These are phyloP conservation scores for Pleurostoma richardsiae DNA, from an alignment of 2,329 filamentous ascomycete genomes.

Conservation along the genomic window DNA sequence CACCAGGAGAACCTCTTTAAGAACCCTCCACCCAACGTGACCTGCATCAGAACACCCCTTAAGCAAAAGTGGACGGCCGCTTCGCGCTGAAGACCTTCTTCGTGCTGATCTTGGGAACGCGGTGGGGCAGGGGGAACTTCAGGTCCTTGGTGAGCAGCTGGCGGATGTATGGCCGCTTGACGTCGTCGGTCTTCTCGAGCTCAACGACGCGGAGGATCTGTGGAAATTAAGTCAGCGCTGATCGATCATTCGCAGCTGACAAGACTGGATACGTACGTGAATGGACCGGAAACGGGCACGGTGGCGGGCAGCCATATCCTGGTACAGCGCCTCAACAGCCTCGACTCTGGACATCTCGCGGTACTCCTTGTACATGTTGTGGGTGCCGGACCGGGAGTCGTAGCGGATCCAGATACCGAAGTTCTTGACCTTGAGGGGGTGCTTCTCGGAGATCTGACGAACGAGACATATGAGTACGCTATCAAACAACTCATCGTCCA, in stretches of 20 bases:
- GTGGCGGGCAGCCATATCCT: slow-evolving; percentile 99
- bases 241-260: too few relatives aligned
- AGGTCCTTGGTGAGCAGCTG: slow-evolving; percentile 94
- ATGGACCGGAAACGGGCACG: slow-evolving; percentile 96
- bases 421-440: slow-evolving; percentile 99
- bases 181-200: slow-evolving; percentile 86
- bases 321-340: slow-evolving; percentile 95
- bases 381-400: slow-evolving; percentile 98
- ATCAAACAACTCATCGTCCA: too few relatives aligned
- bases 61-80: slow-evolving; percentile 97
- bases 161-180: slow-evolving; percentile 99
- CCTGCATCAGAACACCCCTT: slow-evolving; percentile 52
- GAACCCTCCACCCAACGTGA: slow-evolving; percentile 1
- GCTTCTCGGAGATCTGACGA: slow-evolving; percentile 91
- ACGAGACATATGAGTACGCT: too few relatives aligned
- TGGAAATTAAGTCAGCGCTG: not conserved
- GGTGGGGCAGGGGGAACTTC: slow-evolving; percentile 98
- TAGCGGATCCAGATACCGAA: slow-evolving; percentile 99
- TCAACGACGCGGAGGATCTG: slow-evolving; percentile 98
- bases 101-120: slow-evolving; percentile 73
- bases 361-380: slow-evolving; percentile 99
- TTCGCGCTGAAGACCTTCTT: slow-evolving; percentile 91
- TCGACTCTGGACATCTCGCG: slow-evolving; percentile 95
- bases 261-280: slow-evolving; percentile 65
- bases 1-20: slow-evolving; percentile 52